Conservation (phyloP, 2,329 filamentous ascomycete genomes). For the Chaetomium sp. region DNA sequence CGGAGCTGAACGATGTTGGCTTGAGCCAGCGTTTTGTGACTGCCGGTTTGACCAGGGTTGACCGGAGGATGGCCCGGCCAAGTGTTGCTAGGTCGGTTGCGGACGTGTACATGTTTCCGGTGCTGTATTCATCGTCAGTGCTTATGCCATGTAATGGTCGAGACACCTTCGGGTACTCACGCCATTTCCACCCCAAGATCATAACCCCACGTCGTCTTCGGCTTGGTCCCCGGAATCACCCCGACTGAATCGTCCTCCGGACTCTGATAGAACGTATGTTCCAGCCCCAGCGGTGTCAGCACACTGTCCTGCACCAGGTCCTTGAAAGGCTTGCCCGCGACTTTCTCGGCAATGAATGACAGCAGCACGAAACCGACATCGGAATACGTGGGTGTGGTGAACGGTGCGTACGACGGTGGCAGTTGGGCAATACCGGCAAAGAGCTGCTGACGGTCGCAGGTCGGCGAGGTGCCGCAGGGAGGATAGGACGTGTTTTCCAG, state of each 20-base stretch:
- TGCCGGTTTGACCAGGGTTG: conserved; percentile 26
- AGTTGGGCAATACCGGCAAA: conserved; percentile 17
- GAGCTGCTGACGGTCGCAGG: conserved; percentile 26
- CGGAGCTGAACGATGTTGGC: conserved; percentile 28
- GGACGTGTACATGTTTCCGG: conserved; percentile 31
- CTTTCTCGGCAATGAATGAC: conserved; percentile 31
- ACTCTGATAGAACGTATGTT: conserved; percentile 27
- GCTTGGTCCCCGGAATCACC: conserved; percentile 30
- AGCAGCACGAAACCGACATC: conserved; percentile 35
- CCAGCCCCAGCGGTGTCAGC: conserved; percentile 29
- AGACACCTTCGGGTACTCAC: conserved; percentile 4
- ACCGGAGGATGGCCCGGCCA: conserved; percentile 29
- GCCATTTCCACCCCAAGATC: conserved; percentile 29
- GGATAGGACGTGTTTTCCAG: conserved; percentile 24
- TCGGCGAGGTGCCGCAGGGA: conserved; percentile 28
- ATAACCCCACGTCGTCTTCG: conserved; percentile 29
- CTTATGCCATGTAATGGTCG: background rate
- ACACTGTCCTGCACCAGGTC: conserved; percentile 28
- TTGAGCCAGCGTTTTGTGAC: conserved; percentile 31
- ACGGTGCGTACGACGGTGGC: conserved; percentile 28
- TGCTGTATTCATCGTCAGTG: conserved; percentile 17
- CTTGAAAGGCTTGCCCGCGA: conserved; percentile 30
- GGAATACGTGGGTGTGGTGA: conserved; percentile 33
- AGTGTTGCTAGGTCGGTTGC: conserved; percentile 27
- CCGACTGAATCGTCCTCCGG: conserved; percentile 28